These are phyloP conservation scores for Tolypocladium sp. DNA, from an alignment of 2,329 filamentous ascomycete species.

Conservation along the genomic window DNA sequence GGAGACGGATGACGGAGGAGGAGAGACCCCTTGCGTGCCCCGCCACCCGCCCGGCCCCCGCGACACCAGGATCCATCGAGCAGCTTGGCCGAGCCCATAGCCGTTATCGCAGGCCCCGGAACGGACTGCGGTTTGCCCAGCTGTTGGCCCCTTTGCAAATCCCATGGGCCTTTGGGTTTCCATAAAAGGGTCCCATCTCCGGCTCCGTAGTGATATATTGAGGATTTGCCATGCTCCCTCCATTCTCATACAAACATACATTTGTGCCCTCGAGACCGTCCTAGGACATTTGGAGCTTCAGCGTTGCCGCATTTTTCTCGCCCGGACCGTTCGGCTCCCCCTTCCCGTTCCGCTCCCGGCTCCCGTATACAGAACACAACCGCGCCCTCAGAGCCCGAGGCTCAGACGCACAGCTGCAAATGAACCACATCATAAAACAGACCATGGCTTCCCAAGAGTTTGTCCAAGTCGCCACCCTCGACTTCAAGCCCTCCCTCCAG, in stretches of 20 bases:
- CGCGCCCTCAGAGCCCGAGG: not conserved
- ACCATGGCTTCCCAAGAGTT: constrained; percentile 16
- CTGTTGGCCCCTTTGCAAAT: not conserved
- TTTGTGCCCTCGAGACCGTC: not conserved
- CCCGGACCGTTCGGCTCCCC: not conserved
- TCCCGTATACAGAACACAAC: not conserved
- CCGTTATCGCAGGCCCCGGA: not conserved
- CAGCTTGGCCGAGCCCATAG: not conserved
- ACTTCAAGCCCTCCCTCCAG: constrained; percentile 19
- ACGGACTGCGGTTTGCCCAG: no score
- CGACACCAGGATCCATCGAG: not conserved
- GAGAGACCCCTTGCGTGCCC: not conserved
- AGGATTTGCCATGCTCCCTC: not conserved
- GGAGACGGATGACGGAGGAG: not conserved
- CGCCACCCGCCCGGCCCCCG: not conserved
- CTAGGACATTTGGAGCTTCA: not conserved
- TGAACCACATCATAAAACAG: constrained; percentile 6
- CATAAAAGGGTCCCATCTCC: not conserved
- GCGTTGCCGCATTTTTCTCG: not conserved
- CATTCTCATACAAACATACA: no score
- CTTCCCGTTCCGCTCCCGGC: not conserved
- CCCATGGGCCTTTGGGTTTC: not conserved
- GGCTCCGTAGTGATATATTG: not conserved
- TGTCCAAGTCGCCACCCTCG: constrained; percentile 21
- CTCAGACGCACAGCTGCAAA: not conserved